Conservation (phyloP, 306 rosid genomes). For the Gynostemma pentaphyllum region DNA sequence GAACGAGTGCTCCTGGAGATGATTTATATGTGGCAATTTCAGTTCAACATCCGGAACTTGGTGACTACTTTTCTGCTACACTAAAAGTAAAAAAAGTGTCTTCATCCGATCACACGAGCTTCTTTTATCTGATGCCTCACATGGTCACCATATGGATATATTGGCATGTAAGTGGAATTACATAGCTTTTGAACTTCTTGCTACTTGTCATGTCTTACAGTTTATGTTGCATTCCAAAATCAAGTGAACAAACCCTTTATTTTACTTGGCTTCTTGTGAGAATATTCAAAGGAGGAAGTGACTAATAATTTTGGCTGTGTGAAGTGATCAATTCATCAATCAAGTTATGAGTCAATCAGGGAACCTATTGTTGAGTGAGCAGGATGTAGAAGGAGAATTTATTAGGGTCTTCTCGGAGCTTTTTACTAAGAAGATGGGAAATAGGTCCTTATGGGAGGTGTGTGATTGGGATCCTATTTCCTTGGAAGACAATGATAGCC, state of each 20-base stretch:
- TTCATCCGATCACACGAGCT: slow-evolving; percentile 53
- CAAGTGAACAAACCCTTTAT: neutral
- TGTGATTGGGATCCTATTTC: too few relatives aligned
- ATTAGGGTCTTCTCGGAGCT: too few relatives aligned
- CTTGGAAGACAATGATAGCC: too few relatives aligned
- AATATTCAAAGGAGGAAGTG: too few relatives aligned
- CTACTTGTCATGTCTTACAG: neutral
- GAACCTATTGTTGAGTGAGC: too few relatives aligned
- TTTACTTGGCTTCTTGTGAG: too few relatives aligned
- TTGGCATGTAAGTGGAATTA: slow-evolving; percentile 70
- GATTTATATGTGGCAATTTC: slow-evolving; percentile 56
- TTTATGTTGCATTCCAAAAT: neutral
- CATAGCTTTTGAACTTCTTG: neutral
- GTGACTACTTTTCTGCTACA: slow-evolving; percentile 76
- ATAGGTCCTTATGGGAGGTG: too few relatives aligned
- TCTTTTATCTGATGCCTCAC: slow-evolving; percentile 95
- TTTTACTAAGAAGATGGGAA: too few relatives aligned
- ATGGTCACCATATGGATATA: slow-evolving; percentile 91
- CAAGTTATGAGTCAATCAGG: too few relatives aligned
- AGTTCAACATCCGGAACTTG: slow-evolving; percentile 74
- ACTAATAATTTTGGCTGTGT: too few relatives aligned
- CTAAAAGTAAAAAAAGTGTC: slow-evolving; percentile 46
- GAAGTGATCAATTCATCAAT: too few relatives aligned
- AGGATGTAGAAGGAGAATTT: too few relatives aligned
- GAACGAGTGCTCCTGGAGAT: slow-evolving; percentile 70